These are phyloP conservation scores for Phaseolus lunatus DNA, from an alignment of 306 rosid genomes.

Conservation along the genomic window DNA sequence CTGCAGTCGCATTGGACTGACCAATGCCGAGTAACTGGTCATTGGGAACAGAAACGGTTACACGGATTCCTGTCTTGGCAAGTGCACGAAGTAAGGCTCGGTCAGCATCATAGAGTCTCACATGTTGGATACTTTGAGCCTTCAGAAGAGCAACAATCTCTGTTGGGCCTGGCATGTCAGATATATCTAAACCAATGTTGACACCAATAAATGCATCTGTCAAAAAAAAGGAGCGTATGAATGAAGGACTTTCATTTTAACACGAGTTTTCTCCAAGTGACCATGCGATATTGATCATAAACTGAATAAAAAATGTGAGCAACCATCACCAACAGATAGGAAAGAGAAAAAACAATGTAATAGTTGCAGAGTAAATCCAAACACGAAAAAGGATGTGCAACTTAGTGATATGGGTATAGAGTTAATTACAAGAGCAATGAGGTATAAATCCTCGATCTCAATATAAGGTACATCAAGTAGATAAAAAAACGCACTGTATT, in stretches of 20 bases:
- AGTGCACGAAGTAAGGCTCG: constrained; percentile 79
- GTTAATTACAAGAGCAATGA: background rate
- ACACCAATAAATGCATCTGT: constrained; percentile 88
- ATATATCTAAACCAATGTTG: constrained; percentile 84
- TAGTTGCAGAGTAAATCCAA: background rate
- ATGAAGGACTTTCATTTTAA: constrained; percentile 20
- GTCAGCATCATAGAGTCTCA: constrained; percentile 85
- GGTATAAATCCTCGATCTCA: constrained; percentile 1
- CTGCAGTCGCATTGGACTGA: constrained; percentile 94
- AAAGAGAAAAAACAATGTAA: background rate
- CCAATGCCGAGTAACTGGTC: constrained; percentile 94
- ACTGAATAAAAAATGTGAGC: background rate
- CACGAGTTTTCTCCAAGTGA: background rate
- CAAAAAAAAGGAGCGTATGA: background rate
- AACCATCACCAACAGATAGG: constrained; percentile 33
- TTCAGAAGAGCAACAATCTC: constrained; percentile 84
- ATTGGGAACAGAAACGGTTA: constrained; percentile 81
- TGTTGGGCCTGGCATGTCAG: constrained; percentile 88
- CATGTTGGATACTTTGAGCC: constrained; percentile 78
- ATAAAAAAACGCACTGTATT: background rate
- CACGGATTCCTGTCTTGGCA: constrained; percentile 84
- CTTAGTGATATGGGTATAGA: background rate
- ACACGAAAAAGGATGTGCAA: background rate
- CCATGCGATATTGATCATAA: background rate
- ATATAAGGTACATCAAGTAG: background rate